Base-by-base conservation (phyloP, 2,329 filamentous ascomycete species). In the Dactylonectria macrodidyma region DNA sequence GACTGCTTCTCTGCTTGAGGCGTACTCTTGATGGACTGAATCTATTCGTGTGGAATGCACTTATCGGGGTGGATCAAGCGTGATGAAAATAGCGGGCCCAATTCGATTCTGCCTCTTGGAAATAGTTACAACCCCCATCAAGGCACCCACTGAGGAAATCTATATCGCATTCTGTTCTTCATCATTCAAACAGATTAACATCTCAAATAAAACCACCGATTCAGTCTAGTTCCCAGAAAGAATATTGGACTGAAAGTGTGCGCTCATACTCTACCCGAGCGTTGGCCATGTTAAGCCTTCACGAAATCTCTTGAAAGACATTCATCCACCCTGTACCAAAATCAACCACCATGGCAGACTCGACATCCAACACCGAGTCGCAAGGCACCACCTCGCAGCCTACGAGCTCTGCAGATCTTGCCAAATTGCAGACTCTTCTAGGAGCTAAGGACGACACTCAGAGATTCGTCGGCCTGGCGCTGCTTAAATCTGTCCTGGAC, bases 401-500 rank as follows among this genome's bases (percentile, higher is more conserved):
- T n/a, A 67, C n/a, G 4, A 66, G 64, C 24, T 58, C 63, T 6
- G 70, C 71, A 44, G 77, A 75, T 62, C 62, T 82, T 59, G 79
- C 85, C 58, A 87, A 87, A 73, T 86, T 92, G 60, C 82, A 88
- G 70, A 74, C 81, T 1, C 84, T 92, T 3, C 84, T 93, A 38
- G 82, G 83, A 61, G 80, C 87, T 61, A 90, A 89, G 67, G 87
- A 92, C 75, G 91, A 93, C 76, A 93, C 91, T 0, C 88, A 89
- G 22, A 86, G 89, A 74, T 92, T 93, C 71, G 90, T 92, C 46
- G 91, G 90, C 8, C 82, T 93, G 24, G 89, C 90, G 1, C 83
- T 93, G 24, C 84, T 93, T 58, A 91, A 90, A 74, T 88, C 89
- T n/a, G 80, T 91, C 12, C 83, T 93, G 36, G 90, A 92, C 78